phyloP scores from a whole-genome alignment of 1,284 basidiomycete species.

The Mycosarcoma maydis region DNA sequence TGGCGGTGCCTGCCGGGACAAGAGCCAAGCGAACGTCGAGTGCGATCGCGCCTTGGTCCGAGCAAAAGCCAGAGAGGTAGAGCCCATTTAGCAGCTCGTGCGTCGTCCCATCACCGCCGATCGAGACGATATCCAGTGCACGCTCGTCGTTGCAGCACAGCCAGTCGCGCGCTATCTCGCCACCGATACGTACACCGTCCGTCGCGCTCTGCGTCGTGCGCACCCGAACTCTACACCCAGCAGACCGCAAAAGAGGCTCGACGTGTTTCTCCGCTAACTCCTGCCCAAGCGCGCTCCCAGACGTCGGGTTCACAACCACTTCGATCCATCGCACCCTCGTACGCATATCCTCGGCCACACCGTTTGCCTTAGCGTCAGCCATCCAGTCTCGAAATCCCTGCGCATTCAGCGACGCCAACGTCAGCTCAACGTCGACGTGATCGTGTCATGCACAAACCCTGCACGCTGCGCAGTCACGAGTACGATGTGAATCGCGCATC shows the following conservation, averaged over 20 bases:
- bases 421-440: too few species aligned
- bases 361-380: too few species aligned
- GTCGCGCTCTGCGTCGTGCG: conserved; percentile 15
- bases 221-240: not conserved
- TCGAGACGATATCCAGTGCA: conserved; percentile 40
- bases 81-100: conserved; percentile 64
- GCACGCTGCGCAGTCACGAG: not conserved
- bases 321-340: conserved; percentile 6
- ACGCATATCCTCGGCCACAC: too few species aligned
- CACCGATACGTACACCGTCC: conserved; percentile 33
- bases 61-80: too few species aligned
- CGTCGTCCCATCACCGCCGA: conserved; percentile 67
- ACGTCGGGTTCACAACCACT: conserved; percentile 18
- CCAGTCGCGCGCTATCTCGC: conserved; percentile 7
- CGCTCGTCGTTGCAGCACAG: too few species aligned
- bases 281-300: conserved; percentile 4
- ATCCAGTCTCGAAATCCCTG: too few species aligned
- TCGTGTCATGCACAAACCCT: too few species aligned
- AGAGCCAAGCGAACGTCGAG: conserved; percentile 66
- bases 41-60: too few species aligned
- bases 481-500: not conserved
- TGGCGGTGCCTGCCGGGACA: conserved; percentile 87
- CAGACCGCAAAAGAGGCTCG: conserved; percentile 3
- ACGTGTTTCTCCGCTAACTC: conserved; percentile 4
- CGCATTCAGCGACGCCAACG: too few species aligned